phyloP scores from a whole-genome alignment of 2,329 filamentous ascomycete species.

The Epichloe sp. region DNA sequence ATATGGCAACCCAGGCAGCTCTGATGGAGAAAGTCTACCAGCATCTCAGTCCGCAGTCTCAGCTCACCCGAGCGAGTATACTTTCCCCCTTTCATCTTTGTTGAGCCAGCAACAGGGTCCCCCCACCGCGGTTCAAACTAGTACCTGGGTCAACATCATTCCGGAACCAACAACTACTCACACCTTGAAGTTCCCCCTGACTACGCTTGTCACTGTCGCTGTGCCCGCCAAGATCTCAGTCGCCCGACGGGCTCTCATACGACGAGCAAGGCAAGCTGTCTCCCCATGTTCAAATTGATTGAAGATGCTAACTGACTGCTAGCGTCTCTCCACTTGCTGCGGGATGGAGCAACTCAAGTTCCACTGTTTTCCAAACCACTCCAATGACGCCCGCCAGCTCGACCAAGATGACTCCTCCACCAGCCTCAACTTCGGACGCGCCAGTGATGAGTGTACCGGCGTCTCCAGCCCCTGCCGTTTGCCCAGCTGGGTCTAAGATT shows the following conservation, averaged over 20 bases:
- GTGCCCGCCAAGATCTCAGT: slow-evolving; percentile 9
- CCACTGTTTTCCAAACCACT: background rate
- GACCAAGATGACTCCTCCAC: background rate
- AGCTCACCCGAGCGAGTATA: slow-evolving; percentile 11
- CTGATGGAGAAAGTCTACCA: slow-evolving; percentile 7
- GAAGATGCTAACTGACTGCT: background rate
- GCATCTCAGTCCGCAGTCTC: slow-evolving; percentile 6
- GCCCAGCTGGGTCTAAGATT: slow-evolving; percentile 17
- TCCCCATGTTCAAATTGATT: slow-evolving; percentile 1
- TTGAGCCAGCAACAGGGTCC: slow-evolving; percentile 8
- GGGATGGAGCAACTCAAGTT: slow-evolving; percentile 20
- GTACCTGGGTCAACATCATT: slow-evolving; percentile 27
- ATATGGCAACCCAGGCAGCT: slow-evolving; percentile 8
- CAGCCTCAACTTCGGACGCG: background rate
- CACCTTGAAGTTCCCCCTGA: slow-evolving; percentile 26
- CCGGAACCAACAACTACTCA: slow-evolving; percentile 26
- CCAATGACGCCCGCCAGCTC: background rate
- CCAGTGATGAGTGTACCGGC: slow-evolving; percentile 3
- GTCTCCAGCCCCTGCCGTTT: slow-evolving; percentile 13
- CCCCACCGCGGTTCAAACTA: slow-evolving; percentile 17
- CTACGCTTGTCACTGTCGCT: slow-evolving; percentile 23
- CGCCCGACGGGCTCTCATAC: slow-evolving; percentile 14
- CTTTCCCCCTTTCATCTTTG: slow-evolving; percentile 11
- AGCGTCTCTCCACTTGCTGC: slow-evolving; percentile 10
- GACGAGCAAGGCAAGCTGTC: slow-evolving; percentile 18